Conservation (phyloP, 169 alveolate species). For the Theileria equi region DNA sequence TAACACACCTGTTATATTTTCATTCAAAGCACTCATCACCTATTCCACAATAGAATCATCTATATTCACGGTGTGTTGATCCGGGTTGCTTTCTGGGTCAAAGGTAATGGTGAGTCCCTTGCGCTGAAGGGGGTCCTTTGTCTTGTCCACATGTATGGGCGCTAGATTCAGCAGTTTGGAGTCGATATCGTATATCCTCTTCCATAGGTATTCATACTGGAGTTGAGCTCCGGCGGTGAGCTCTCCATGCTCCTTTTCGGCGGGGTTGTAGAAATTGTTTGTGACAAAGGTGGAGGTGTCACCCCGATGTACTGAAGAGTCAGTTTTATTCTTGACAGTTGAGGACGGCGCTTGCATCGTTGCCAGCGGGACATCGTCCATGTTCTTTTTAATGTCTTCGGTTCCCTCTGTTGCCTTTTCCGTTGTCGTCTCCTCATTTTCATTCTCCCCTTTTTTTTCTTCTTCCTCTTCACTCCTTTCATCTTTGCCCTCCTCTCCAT, state of each 20-base stretch:
- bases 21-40: too few species aligned
- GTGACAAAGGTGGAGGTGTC: conserved; percentile 66
- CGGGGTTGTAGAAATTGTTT: conserved; percentile 62
- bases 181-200: conserved; percentile 48
- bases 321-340: not conserved
- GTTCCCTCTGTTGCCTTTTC: not conserved
- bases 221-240: conserved; percentile 47
- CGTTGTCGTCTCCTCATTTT: not conserved
- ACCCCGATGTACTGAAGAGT: conserved; percentile 39
- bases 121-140: conserved; percentile 6
- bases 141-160: conserved; percentile 31
- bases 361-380: conserved; percentile 15
- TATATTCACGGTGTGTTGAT: too few species aligned
- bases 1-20: too few species aligned
- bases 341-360: conserved; percentile 18
- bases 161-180: conserved; percentile 22
- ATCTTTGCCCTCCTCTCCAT: not conserved
- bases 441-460: not conserved
- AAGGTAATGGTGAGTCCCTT: conserved; percentile 62
- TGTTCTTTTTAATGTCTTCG: not conserved
- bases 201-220: conserved; percentile 62
- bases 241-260: conserved; percentile 13
- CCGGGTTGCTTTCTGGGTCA: conserved; percentile 46
- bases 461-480: not conserved
- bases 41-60: too few species aligned